A percentile compares a stretch with the other conserved stretches of the same genome.
These are phyloP conservation scores for Bolboschoenoplectus hybrid DNA, from an alignment of 202 grass and related monocot species.

Conservation along the genomic window DNA sequence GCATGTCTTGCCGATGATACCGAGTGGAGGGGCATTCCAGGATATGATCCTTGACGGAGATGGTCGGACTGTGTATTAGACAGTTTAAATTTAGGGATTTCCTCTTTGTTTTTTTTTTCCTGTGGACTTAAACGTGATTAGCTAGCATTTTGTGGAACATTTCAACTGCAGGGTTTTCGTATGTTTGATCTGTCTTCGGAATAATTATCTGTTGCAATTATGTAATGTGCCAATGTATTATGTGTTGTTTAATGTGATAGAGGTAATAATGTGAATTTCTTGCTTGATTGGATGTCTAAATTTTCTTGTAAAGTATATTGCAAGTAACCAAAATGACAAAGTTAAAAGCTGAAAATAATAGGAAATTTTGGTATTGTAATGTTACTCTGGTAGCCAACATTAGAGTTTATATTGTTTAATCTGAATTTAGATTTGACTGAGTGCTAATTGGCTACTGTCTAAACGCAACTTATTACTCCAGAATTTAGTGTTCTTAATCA, in stretches of 20 bases:
- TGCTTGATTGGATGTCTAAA: not conserved
- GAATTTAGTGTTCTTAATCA: no score
- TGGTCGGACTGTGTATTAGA: slow-evolving; percentile 72
- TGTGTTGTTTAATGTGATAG: slow-evolving; percentile 27
- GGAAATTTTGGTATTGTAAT: not conserved
- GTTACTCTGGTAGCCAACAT: not conserved
- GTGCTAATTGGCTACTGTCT: not conserved
- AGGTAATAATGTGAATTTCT: slow-evolving; percentile 19
- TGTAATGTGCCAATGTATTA: not conserved
- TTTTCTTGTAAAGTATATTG: not conserved
- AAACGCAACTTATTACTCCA: no score
- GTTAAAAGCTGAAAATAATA: not conserved
- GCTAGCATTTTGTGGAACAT: slow-evolving; percentile 25
- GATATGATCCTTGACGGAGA: slow-evolving; percentile 95
- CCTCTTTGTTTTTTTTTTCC: not conserved
- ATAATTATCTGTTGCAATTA: slow-evolving; percentile 3
- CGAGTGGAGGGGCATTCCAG: slow-evolving; percentile 87
- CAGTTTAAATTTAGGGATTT: not conserved
- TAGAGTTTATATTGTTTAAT: not conserved
- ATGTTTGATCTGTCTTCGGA: not conserved
- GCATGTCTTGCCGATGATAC: slow-evolving; percentile 98
- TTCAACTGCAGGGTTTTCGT: slow-evolving; percentile 17
- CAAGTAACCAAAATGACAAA: not conserved
- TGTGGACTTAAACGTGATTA: not conserved
- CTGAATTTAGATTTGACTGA: not conserved